These are phyloP conservation scores for Arachis hypogaea DNA, from an alignment of 306 rosid genomes.

Conservation along the genomic window DNA sequence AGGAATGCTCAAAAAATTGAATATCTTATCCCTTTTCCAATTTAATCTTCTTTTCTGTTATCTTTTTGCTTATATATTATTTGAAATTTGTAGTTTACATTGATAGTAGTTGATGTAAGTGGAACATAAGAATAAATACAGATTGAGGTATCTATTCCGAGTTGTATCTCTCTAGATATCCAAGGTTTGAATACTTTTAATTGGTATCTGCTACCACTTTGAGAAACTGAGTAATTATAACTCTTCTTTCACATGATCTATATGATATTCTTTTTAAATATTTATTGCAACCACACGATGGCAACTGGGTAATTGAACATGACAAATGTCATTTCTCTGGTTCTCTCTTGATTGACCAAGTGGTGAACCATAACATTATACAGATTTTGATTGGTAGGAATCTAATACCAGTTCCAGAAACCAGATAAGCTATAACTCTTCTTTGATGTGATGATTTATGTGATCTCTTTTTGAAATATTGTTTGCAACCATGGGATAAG, in stretches of 20 bases:
- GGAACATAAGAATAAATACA: constrained; percentile 20
- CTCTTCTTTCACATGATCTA: not conserved
- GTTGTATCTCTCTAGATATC: constrained; percentile 7
- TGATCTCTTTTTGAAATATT: too few species aligned
- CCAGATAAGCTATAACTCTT: too few species aligned
- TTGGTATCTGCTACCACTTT: not conserved
- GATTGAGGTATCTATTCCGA: not conserved
- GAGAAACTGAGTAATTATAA: not conserved
- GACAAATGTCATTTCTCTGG: constrained; percentile 1
- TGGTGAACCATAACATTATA: too few species aligned
- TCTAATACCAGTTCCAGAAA: too few species aligned
- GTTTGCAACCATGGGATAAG: too few species aligned
- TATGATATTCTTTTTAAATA: constrained; percentile 9
- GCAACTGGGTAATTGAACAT: constrained; percentile 12
- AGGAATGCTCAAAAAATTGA: not conserved
- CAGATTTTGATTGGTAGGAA: too few species aligned
- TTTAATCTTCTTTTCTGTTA: not conserved
- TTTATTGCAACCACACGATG: constrained; percentile 7
- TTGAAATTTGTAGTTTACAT: constrained; percentile 9
- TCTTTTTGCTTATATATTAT: not conserved
- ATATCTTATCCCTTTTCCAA: not conserved
- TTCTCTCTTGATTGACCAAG: not conserved
- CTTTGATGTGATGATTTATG: too few species aligned
- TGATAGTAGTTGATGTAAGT: constrained; percentile 1
- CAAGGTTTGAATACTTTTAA: constrained; percentile 3